These are phyloP conservation scores for Salix koriyanagi DNA, from an alignment of 345 rosid species.

Conservation along the genomic window DNA sequence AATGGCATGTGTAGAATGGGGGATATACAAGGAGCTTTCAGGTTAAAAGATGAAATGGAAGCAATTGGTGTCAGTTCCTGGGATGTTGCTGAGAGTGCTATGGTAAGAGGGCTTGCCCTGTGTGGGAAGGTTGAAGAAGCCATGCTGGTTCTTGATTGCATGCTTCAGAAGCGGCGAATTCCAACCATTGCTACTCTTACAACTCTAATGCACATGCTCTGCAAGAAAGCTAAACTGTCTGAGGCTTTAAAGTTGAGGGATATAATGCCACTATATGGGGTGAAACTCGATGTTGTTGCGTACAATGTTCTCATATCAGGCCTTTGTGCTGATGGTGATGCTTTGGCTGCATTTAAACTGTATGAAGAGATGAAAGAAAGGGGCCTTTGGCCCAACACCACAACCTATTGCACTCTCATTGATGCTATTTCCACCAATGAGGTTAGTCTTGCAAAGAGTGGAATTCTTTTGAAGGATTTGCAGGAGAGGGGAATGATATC, in stretches of 20 bases:
- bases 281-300: constrained; percentile 61
- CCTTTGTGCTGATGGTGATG: constrained; percentile 51
- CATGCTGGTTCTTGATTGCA: constrained; percentile 46
- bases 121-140: constrained; percentile 82
- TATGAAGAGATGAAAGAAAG: constrained; percentile 72
- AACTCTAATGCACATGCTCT: constrained; percentile 60
- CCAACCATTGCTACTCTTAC: constrained; percentile 81
- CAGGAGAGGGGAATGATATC: constrained; percentile 50
- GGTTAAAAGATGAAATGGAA: constrained; percentile 67
- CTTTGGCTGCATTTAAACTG: constrained; percentile 46
- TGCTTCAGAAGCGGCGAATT: constrained; percentile 49
- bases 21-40: constrained; percentile 53
- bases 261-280: constrained; percentile 46
- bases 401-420: constrained; percentile 58
- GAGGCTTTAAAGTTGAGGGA: constrained; percentile 56
- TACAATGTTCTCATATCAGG: constrained; percentile 78
- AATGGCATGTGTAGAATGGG: constrained; percentile 66
- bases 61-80: constrained; percentile 33
- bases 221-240: constrained; percentile 43
- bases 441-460: constrained; percentile 23
- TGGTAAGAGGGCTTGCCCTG: constrained; percentile 78
- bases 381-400: constrained; percentile 57
- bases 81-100: constrained; percentile 76
- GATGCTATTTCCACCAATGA: constrained; percentile 37
- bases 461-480: constrained; percentile 58